These are phyloP conservation scores for Cercospora janseana DNA, from an alignment of 2,329 filamentous ascomycete species.

Conservation along the genomic window DNA sequence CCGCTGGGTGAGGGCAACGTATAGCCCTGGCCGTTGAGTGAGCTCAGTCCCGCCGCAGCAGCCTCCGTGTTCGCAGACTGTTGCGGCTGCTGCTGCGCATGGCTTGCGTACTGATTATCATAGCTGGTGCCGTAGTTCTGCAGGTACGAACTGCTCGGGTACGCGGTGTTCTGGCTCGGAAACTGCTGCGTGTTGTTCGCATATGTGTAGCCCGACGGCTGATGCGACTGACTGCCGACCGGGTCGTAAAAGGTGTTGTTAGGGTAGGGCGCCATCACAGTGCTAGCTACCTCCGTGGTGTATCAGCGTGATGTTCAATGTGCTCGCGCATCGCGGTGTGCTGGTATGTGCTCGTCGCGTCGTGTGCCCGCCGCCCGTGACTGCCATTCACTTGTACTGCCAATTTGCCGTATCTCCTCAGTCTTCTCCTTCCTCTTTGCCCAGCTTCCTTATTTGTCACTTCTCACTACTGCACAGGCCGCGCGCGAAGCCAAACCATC, in stretches of 20 bases:
- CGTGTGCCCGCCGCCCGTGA: neutral
- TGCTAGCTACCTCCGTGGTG: neutral
- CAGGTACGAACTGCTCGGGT: constrained; percentile 17
- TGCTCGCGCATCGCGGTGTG: constrained; percentile 9
- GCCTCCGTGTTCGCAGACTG: constrained; percentile 8
- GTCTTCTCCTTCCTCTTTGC: no score
- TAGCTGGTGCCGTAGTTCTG: constrained; percentile 23
- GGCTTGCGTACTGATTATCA: constrained; percentile 26
- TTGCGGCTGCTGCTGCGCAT: constrained; percentile 22
- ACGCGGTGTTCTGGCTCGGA: constrained; percentile 19
- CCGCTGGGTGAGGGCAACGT: constrained; percentile 20
- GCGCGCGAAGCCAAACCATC: neutral
- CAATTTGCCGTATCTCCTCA: neutral
- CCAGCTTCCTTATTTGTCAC: neutral
- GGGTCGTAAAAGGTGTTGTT: constrained; percentile 36
- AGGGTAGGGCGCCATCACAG: constrained; percentile 33
- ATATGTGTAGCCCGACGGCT: constrained; percentile 14
- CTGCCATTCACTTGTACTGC: neutral
- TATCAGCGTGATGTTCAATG: constrained; percentile 7
- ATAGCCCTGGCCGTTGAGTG: constrained; percentile 28
- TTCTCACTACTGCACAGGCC: neutral
- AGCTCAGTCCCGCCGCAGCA: constrained; percentile 29
- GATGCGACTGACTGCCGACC: constrained; percentile 32
- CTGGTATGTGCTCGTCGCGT: neutral
- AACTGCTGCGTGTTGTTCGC: constrained; percentile 20